Evolutionary conservation across 176 grass and related monocot species (phyloP).

Genomic region (Rhynchospora breviuscula): DNA sequence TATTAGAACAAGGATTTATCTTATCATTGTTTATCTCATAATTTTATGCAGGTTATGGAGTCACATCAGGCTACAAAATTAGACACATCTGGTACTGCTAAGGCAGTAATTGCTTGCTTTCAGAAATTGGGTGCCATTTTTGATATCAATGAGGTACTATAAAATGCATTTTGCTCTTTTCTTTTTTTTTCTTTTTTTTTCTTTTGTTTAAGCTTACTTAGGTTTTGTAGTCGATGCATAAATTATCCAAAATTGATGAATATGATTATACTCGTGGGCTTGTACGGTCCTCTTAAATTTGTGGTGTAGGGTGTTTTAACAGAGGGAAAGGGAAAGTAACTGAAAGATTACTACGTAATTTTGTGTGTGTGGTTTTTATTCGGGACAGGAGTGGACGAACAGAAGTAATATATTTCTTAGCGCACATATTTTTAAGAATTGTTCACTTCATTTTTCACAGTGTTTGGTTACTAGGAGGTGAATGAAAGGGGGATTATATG

Average conservation of each 20-base stretch:
- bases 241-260: background rate
- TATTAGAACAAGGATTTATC: background rate
- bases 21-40: constrained; percentile 20
- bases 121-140: constrained; percentile 71
- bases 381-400: background rate
- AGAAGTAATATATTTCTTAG: background rate
- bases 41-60: constrained; percentile 71
- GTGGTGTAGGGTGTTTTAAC: background rate
- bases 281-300: background rate
- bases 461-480: background rate
- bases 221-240: background rate
- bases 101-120: constrained; percentile 88
- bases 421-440: background rate
- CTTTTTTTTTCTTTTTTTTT: background rate
- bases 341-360: background rate
- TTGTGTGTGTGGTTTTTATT: background rate
- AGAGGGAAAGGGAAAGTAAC: background rate
- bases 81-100: constrained; percentile 83
- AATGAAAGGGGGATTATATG: background rate
- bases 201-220: background rate
- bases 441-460: background rate
- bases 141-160: constrained; percentile 53
- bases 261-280: background rate
- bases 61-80: constrained; percentile 84
- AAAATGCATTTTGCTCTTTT: constrained; percentile 10